A percentile compares a stretch with the other conserved stretches of the same genome.
Conservation (phyloP, 768 basidiomycete genomes). For the Psilocybe azurescens region DNA sequence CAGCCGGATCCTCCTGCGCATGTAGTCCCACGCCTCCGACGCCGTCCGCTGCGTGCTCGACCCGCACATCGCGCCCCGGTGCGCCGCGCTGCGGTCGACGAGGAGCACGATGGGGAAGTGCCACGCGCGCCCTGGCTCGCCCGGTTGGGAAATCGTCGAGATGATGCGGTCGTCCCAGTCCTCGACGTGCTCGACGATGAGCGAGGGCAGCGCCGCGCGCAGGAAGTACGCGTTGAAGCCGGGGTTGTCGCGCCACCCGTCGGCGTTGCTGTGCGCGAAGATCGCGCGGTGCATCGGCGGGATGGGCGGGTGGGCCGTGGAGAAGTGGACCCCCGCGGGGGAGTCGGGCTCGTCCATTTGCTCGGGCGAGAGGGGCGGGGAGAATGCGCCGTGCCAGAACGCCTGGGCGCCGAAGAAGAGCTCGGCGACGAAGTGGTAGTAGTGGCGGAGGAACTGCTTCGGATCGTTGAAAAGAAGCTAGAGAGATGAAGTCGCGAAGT, state of each 20-base stretch:
- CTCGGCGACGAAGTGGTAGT: slow-evolving; percentile 89
- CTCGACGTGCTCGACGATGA: slow-evolving; percentile 67
- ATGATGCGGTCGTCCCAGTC: slow-evolving; percentile 74
- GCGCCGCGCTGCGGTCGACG: slow-evolving; percentile 78
- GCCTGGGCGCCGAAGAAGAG: slow-evolving; percentile 78
- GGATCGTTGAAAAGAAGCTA: slow-evolving; percentile 74
- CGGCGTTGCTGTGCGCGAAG: slow-evolving; percentile 63
- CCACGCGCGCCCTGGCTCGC: slow-evolving; percentile 54
- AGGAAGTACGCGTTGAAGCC: slow-evolving; percentile 82
- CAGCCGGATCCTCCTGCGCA: slow-evolving; percentile 40
- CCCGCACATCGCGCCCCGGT: slow-evolving; percentile 69
- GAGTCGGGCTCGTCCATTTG: slow-evolving; percentile 8
- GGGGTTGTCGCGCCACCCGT: slow-evolving; percentile 77
- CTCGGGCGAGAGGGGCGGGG: slow-evolving; percentile 20
- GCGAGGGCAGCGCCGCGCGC: slow-evolving; percentile 72
- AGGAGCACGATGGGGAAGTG: slow-evolving; percentile 74
- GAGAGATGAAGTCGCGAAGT: neutral
- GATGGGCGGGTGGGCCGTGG: slow-evolving; percentile 32
- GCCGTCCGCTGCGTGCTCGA: slow-evolving; percentile 73
- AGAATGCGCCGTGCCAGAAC: slow-evolving; percentile 67
- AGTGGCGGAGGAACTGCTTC: slow-evolving; percentile 79
- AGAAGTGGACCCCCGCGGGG: slow-evolving; percentile 21
- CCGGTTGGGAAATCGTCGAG: slow-evolving; percentile 29
- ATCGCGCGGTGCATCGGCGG: slow-evolving; percentile 72
- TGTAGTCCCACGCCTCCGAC: slow-evolving; percentile 65